Evolutionary conservation across 768 basidiomycete genomes (phyloP).

Genomic region (Strobilomyces dryophilus): DNA sequence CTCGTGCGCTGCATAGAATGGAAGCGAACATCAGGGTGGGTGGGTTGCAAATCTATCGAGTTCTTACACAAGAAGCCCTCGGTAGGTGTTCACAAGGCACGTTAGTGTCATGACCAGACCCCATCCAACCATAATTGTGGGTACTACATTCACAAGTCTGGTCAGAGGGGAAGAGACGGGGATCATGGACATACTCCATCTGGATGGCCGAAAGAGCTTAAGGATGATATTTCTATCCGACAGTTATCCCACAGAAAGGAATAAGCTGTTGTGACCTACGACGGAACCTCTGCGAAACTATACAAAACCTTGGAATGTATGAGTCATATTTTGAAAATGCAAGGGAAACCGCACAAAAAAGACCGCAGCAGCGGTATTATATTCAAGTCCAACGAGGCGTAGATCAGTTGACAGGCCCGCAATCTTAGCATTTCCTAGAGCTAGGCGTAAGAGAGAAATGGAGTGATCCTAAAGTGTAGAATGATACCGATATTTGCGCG

Average conservation of each 20-base stretch:
- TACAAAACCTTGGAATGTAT: conserved; percentile 31
- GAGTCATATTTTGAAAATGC: background rate
- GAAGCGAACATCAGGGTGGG: background rate
- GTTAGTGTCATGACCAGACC: conserved; percentile 37
- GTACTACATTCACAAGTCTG: conserved; percentile 30
- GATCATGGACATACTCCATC: conserved; percentile 29
- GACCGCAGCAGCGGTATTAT: conserved; percentile 37
- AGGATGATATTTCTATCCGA: conserved; percentile 34
- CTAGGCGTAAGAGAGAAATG: background rate
- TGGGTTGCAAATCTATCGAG: background rate
- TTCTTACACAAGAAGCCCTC: conserved; percentile 30
- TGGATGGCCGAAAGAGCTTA: conserved; percentile 34
- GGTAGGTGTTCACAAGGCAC: conserved; percentile 34
- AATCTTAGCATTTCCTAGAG: conserved; percentile 39
- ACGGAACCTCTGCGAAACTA: conserved; percentile 35
- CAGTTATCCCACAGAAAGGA: conserved; percentile 1
- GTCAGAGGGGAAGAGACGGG: conserved; percentile 3
- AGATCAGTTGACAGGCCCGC: conserved; percentile 42
- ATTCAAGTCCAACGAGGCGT: conserved; percentile 30
- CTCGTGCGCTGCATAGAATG: conserved; percentile 27
- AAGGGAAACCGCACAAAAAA: conserved; percentile 29
- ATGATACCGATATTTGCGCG: conserved; percentile 41
- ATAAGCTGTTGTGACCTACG: conserved; percentile 22
- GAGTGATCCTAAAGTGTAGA: background rate
- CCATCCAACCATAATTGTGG: conserved; percentile 38